Conservation (phyloP, 1,284 basidiomycete species). For the Trametes polyzona region DNA sequence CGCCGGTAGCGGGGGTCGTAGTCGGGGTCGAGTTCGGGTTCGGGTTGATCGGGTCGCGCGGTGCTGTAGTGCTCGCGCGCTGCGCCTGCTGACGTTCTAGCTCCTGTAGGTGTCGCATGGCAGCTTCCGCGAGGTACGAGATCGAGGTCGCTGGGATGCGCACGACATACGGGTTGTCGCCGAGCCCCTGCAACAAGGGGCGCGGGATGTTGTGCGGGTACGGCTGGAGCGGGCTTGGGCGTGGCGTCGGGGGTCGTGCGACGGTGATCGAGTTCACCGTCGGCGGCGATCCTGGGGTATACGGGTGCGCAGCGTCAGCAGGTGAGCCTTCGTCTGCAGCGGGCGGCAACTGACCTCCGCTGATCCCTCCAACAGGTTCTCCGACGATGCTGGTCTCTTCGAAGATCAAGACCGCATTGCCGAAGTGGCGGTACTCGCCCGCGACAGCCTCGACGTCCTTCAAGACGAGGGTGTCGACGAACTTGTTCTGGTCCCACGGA, state of each 20-base stretch:
- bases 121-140: neutral
- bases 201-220: neutral
- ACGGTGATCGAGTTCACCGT: neutral
- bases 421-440: neutral
- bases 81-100: too few species aligned
- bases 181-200: neutral
- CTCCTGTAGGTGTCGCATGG: neutral
- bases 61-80: too few species aligned
- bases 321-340: too few species aligned
- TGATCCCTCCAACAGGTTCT: too few species aligned
- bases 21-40: neutral
- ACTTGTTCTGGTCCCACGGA: neutral
- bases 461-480: neutral
- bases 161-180: neutral
- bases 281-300: neutral
- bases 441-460: neutral
- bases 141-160: neutral
- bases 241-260: neutral
- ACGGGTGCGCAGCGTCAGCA: too few species aligned
- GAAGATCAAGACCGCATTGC: neutral
- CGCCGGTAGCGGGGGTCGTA: neutral
- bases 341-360: too few species aligned
- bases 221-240: neutral
- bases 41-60: too few species aligned
- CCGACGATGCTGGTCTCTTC: neutral